Conservation (phyloP, 225 moss, liverwort and hornwort species). For the Straminergon stramineum region DNA sequence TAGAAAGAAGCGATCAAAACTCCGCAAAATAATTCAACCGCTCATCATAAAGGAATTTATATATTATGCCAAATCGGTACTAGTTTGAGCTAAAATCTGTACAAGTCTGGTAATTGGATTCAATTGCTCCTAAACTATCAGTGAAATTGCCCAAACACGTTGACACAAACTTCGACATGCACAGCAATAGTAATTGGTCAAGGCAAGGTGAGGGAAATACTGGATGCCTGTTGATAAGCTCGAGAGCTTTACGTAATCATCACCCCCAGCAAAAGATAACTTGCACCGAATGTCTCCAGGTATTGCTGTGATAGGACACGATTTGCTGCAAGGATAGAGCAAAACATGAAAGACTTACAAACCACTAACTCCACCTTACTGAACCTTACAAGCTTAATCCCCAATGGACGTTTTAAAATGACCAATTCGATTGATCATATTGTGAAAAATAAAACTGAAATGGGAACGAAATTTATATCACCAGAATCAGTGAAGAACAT, state of each 20-base stretch:
- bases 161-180: neutral
- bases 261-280: conserved; percentile 30
- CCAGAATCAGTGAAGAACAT: neutral
- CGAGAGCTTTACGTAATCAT: conserved; percentile 43
- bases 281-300: conserved; percentile 60
- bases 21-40: neutral
- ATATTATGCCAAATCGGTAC: neutral
- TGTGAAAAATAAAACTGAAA: neutral
- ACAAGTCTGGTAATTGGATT: neutral
- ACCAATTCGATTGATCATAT: neutral
- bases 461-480: neutral
- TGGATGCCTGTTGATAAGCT: conserved; percentile 37
- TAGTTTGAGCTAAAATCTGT: neutral
- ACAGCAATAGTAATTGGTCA: neutral
- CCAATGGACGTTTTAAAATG: too few relatives aligned
- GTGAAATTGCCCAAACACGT: neutral
- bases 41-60: neutral
- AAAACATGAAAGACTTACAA: neutral
- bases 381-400: neutral
- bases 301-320: conserved; percentile 56
- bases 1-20: neutral
- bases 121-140: neutral
- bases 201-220: conserved; percentile 18
- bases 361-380: neutral
- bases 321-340: conserved; percentile 40